phyloP scores from a whole-genome alignment of 192 early-diverging fungal genomes.

The Diversispora epigaea region DNA sequence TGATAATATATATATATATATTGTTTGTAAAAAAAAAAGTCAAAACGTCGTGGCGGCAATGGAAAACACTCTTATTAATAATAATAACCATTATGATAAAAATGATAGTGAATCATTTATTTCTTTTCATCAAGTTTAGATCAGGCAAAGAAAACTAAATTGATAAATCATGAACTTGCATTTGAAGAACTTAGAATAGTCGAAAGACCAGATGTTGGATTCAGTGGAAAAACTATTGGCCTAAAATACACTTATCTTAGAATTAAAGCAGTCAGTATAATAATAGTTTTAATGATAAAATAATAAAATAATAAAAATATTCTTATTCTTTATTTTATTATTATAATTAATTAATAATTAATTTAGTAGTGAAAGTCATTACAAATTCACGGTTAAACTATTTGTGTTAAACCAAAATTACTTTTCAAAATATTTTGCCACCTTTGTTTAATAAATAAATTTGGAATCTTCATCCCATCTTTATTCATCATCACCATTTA shows the following conservation, averaged over 20 bases:
- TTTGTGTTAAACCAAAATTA: neutral
- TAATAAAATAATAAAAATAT: no score
- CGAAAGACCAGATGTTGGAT: slow-evolving; percentile 3
- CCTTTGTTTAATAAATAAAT: neutral
- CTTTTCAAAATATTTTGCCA: neutral
- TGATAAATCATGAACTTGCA: neutral
- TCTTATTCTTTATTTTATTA: no score
- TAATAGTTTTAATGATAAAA: neutral
- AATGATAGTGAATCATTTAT: no score
- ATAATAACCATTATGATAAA: no score
- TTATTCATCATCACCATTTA: neutral
- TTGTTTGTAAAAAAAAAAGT: no score
- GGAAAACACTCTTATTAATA: no score
- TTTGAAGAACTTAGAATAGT: neutral
- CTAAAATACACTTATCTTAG: neutral
- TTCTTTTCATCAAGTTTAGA: no score
- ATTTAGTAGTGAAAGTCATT: neutral
- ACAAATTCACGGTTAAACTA: neutral
- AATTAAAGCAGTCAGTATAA: neutral
- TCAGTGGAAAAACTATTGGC: neutral
- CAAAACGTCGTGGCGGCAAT: no score
- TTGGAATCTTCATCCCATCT: neutral
- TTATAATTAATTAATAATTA: no score
- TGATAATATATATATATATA: no score
- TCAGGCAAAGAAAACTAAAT: no score